Evolutionary conservation across 2,329 filamentous ascomycete genomes (phyloP), one percentile per base, ranked within the genome.

Genomic region (Ambrosiella beaveri): DNA sequence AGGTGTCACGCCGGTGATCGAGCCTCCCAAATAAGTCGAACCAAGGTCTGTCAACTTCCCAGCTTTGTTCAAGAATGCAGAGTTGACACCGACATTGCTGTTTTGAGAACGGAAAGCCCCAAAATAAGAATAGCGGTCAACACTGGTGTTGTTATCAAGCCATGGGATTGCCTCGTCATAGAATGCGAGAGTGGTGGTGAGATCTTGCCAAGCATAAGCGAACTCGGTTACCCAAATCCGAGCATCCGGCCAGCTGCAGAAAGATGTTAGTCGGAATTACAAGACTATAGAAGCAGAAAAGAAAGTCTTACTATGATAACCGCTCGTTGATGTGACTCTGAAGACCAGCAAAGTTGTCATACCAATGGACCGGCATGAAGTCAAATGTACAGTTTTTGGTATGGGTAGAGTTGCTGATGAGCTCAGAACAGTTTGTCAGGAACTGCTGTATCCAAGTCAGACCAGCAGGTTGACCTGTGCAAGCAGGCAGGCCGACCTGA

Each of bases 151-250:
- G 51, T 64, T 65, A 57, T 91, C 86, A 61, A 91, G 78, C 67
- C 81, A 88, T 50, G 79, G 74, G 57, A 77, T 68, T 2, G 78
- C 81, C 64, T 73, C 73, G 64, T 88, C 88, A 71, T 80, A 89
- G 66, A 86, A 88, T 0, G 66, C 63, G 65, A 88, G 78, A 0
- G 82, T 83, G 0, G 74, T 69, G 1, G 66, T 60, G 13, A 88
- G 73, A 35, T 75, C 71, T 64, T 78, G 73, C 61, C 83, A 68
- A 58, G 79, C 71, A 57, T 76, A 75, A 41, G 83, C 86, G 67
- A 84, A 89, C 69, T 93, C 87, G 35, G 87, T 91, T 9, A 91
- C 73, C 87, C 86, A 91, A 61, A 90, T 79, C 2, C 77, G 74
- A 39, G 73, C 72, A 61, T 78, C 74, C 7, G 80, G 81, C 67